phyloP scores from a whole-genome alignment of 805 yeast genomes.

The Ogataea siamensis region DNA sequence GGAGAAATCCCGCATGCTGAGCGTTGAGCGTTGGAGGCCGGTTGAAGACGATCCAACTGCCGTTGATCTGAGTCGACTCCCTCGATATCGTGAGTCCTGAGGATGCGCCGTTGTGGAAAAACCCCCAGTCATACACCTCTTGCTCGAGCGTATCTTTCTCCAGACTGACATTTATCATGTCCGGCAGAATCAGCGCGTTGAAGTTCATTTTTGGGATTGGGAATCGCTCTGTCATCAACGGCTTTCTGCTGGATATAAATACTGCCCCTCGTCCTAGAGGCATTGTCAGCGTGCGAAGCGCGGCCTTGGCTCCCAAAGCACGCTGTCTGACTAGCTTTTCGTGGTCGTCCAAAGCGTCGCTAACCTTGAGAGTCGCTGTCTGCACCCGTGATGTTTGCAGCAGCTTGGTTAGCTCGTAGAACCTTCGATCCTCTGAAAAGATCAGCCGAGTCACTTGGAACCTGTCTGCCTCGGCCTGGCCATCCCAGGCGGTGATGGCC shows the following conservation, averaged over 20 bases:
- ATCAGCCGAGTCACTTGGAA: constrained; percentile 66
- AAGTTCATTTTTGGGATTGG: constrained; percentile 76
- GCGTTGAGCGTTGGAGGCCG: constrained; percentile 69
- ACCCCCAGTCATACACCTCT: constrained; percentile 69
- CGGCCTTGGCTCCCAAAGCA: constrained; percentile 56
- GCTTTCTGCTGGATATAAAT: constrained; percentile 64
- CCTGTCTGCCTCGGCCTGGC: constrained; percentile 66
- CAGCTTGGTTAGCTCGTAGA: constrained; percentile 69
- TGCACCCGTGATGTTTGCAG: constrained; percentile 71
- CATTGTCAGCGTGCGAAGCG: constrained; percentile 68
- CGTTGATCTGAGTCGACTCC: constrained; percentile 66
- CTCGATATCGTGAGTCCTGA: constrained; percentile 73
- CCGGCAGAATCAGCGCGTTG: constrained; percentile 62
- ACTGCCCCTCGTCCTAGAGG: constrained; percentile 80
- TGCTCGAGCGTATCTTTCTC: constrained; percentile 53
- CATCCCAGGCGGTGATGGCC: constrained; percentile 61
- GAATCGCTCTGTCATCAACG: constrained; percentile 81
- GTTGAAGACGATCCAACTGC: constrained; percentile 90
- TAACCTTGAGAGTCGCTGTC: constrained; percentile 40
- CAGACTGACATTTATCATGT: constrained; percentile 55
- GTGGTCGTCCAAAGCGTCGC: constrained; percentile 48
- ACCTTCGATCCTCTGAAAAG: constrained; percentile 75
- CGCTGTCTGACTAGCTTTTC: constrained; percentile 55
- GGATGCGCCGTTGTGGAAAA: constrained; percentile 89
- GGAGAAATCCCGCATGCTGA: constrained; percentile 91